Base-by-base conservation (phyloP, 2,329 filamentous ascomycete genomes). In the Chaetomium strumarium region DNA sequence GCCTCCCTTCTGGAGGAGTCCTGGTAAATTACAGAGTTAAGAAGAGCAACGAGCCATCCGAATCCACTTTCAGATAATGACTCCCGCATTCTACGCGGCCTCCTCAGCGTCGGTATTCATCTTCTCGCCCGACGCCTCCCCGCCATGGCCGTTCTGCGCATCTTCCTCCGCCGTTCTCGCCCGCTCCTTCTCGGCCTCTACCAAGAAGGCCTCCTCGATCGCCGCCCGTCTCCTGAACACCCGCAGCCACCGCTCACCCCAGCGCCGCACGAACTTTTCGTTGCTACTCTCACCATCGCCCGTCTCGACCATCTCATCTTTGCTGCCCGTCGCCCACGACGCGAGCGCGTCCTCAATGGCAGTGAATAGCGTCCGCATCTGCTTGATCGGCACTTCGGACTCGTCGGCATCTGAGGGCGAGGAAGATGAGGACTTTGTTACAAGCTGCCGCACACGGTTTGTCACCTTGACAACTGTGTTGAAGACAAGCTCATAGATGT, bases 381-480 rank as follows among this genome's bases (percentile, higher is more conserved):
- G 81, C 45, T 78, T 76, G 44, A 85, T 76, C 67, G 90, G 73
- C 0, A 84, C 84, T 60, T 87, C 63, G 20, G 63, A 56, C 36
- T 62, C 63, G 43, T 61, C 74, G 73, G 60, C 42, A 6, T 60
- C 56, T 14, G 6, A 36, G 12, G 16, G 34, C 13, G 34, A 4
- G 34, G 13, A 11, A 11, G 40, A 12, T 14, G 53, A 8, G 5
- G 75, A 73, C 50, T 59, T 59, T 10, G 48, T 42, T 10, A 89
- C 81, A 20, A 96, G 84, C 70, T 96, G 89, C 39, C 89, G 83
- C 48, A 95, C 84, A 30, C 91, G 87, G 58, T 84, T 85, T 1
- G 90, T 91, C 45, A 97, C 92, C 72, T 99, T 97, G 65, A 83
- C 79, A 48, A 96, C 85, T 0, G 93, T 97, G 61, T 87, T 87